A percentile compares a stretch with the other conserved stretches of the same genome.
Conservation (phyloP, 202 grass and related monocot species). For the Carex arenaria region DNA sequence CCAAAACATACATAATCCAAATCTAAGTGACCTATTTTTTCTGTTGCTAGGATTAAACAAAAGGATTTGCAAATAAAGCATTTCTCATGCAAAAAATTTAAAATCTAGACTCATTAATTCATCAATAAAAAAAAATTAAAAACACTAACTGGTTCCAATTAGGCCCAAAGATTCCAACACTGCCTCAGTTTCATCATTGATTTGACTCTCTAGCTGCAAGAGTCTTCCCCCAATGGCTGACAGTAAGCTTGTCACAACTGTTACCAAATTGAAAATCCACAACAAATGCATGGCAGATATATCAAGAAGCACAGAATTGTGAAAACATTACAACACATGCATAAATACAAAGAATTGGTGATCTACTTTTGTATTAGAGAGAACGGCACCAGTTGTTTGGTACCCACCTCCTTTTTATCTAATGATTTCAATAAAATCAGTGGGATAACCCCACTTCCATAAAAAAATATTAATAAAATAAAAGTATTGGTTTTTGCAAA, state of each 20-base stretch:
- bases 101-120: neutral
- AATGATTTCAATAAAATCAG: too few relatives aligned
- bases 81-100: neutral
- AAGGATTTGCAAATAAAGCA: too few relatives aligned
- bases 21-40: too few relatives aligned
- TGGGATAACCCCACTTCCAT: too few relatives aligned
- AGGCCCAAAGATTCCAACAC: slow-evolving; percentile 71
- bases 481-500: neutral
- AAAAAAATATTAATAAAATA: neutral
- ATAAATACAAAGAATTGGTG: neutral
- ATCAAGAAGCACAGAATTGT: neutral
- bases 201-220: slow-evolving; percentile 39
- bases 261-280: slow-evolving; percentile 1
- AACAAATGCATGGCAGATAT: neutral
- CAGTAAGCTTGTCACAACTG: slow-evolving; percentile 65
- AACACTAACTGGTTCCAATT: slow-evolving; percentile 85
- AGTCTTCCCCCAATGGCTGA: slow-evolving; percentile 56
- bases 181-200: slow-evolving; percentile 73
- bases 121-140: neutral
- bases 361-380: too few relatives aligned
- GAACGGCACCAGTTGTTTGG: too few relatives aligned
- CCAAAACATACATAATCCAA: too few relatives aligned
- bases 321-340: neutral
- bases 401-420: too few relatives aligned
- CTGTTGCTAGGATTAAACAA: too few relatives aligned